Evolutionary conservation across 495 filamentous ascomycete species (phyloP), one percentile per base, ranked within the genome.

Genomic region (Podospora sp.): DNA sequence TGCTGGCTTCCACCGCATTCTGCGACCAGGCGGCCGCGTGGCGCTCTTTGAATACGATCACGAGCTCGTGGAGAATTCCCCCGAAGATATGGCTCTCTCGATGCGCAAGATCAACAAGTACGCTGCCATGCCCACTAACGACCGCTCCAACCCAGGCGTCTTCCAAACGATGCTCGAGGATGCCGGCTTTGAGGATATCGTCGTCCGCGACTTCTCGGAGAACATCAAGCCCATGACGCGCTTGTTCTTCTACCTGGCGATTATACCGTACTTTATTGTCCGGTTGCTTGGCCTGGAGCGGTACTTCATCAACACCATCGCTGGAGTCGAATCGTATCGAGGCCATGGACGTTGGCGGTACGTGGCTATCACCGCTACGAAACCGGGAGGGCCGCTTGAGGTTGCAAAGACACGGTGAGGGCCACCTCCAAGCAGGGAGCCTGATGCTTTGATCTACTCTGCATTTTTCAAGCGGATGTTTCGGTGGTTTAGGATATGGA

Each of bases 41-140:
- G 81, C 75, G 1, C 66, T 84, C 16, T 79, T 84, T 71, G 85
- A 87, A 71, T 85, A 86, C 60, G 84, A 86, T 69, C 79, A 85
- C 61, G 52, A 55, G 35, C 61, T 70, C 18, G 33, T 53, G 21
- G 46, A 53, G 16, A 53, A 57, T 21, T n/a, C 64, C 53, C 52
- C 52, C 7, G 52, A 58, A 52, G 26, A 29, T 14, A 51, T 29
- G 55, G 69, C 72, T 49, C 69, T 62, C 63, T 67, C 76, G 61
- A 40, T 69, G 56, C 29, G 49, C 0, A 29, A 74, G 29, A 71
- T 84, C 65, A 83, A 85, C 68, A 66, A 80, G 36, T 76, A 78
- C 61, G 74, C 79, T 14, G 77, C 82, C 24, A 86, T 85, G 85
- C 82, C 82, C 56, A 80, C 83, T 11, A 80, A 84, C 60, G 70